A percentile compares a stretch with the other conserved stretches of the same genome.
Conservation (phyloP, 2,329 filamentous ascomycete genomes). For the Neonectria neomacrospora region DNA sequence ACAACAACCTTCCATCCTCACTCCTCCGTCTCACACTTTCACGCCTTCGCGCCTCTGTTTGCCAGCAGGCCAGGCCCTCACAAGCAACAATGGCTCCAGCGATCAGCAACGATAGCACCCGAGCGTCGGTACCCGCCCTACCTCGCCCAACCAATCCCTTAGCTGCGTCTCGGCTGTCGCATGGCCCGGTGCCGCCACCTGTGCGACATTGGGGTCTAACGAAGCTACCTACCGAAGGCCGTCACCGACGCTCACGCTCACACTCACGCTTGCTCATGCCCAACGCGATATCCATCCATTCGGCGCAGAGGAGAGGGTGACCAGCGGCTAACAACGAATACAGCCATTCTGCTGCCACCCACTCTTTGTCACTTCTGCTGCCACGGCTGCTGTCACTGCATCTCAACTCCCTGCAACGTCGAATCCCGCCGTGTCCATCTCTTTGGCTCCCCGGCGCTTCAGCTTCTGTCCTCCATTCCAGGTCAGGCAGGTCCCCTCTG, state of each 20-base stretch:
- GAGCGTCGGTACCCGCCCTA: conserved; percentile 23
- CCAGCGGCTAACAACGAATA: conserved; percentile 21
- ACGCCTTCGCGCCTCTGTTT: neutral
- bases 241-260: conserved; percentile 2
- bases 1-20: conserved; percentile 26
- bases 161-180: conserved; percentile 28
- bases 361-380: conserved; percentile 15
- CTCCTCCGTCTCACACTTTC: conserved; percentile 17
- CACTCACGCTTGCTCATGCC: neutral
- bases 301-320: conserved; percentile 2
- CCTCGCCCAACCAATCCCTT: conserved; percentile 20
- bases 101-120: conserved; percentile 8
- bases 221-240: neutral
- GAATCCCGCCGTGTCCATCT: conserved; percentile 10
- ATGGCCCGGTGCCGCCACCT: conserved; percentile 35
- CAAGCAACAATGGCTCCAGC: conserved; percentile 24
- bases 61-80: conserved; percentile 6
- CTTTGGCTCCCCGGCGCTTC: conserved; percentile 13
- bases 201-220: conserved; percentile 42
- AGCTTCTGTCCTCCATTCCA: conserved; percentile 25
- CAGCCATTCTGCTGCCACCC: conserved; percentile 19
- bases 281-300: neutral
- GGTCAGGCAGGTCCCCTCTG: conserved; percentile 4
- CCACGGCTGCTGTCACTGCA: conserved; percentile 7
- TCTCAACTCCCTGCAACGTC: conserved; percentile 35